Base-by-base conservation (phyloP, 176 grass and related monocot genomes). In the Oryza glaberrima region DNA sequence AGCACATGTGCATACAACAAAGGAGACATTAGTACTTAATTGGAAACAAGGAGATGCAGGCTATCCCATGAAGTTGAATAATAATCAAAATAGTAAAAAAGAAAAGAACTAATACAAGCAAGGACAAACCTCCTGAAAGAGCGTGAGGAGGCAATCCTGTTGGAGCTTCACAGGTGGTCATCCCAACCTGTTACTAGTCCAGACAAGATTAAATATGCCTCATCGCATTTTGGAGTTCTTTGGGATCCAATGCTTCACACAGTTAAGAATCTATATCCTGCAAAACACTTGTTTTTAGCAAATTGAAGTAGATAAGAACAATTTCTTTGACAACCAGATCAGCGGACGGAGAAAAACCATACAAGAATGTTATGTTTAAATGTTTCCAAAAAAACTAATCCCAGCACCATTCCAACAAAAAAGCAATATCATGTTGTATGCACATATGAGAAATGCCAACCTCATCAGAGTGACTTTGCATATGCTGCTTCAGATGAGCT, bases 211-310 rank as follows among this genome's bases (percentile, higher is more conserved):
- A 68, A 64, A 46, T 25, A 15, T 82, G 78, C 87, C 87, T 90
- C 85, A 26, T 83, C 26, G 88, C 93, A 92, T 94, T 90, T 94
- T 94, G 93, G 90, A 94, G 90, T 92, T 94, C 88, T 75, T 69
- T 67, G 90, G 93, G 93, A 94, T 94, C 93, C 93, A 94, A 92
- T 94, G 93, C 85, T 86, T 94, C 93, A 92, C 90, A 3, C 93
- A 49, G n/a, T 66, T 52, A 85, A 81, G 65, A 48, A 77, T 92
- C 10, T 83, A 90, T 81, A 67, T 4, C 93, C 93, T 90, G 93
- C 90, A 92, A 92, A 91, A 92, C 65, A 82, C 81, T 20, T 74
- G 45, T 77, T 48, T 77, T 89, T 52, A 78, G 77, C 23, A 56
- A 51, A 83, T 56, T 49, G 56, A 23, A 82, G 43, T 74, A 69